Conservation (phyloP, 2,329 filamentous ascomycete genomes). For the Hypomyces perniciosus region DNA sequence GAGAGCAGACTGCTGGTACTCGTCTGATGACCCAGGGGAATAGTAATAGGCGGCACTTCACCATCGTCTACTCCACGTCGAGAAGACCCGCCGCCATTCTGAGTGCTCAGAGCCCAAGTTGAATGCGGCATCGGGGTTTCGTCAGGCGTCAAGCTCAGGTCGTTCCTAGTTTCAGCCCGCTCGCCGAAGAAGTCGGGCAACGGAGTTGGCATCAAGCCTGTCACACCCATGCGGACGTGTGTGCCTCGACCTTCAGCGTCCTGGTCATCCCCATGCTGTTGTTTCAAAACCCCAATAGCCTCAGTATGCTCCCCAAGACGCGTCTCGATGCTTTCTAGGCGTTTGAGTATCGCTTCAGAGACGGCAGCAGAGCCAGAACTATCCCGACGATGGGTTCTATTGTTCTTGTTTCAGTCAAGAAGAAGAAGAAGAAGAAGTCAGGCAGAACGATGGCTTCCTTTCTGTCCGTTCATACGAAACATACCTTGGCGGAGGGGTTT, state of each 20-base stretch:
- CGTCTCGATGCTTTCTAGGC: constrained; percentile 7
- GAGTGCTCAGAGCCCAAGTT: constrained; percentile 9
- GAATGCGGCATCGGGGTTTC: constrained; percentile 8
- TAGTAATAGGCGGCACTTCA: constrained; percentile 13
- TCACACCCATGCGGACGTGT: background rate
- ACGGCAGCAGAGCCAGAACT: background rate
- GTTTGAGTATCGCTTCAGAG: constrained; percentile 5
- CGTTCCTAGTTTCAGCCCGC: background rate
- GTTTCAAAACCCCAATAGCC: background rate
- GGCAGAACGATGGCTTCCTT: no score
- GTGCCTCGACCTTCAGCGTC: background rate
- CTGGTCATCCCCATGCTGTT: background rate
- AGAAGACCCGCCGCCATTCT: background rate
- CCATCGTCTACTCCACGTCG: constrained; percentile 2
- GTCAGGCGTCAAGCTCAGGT: background rate
- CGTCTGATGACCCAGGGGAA: constrained; percentile 17
- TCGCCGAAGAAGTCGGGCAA: constrained; percentile 7
- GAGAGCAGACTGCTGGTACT: constrained; percentile 13
- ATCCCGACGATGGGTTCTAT: background rate
- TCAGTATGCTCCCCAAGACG: constrained; percentile 6
- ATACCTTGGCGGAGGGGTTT: constrained; percentile 1
- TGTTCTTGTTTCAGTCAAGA: background rate
- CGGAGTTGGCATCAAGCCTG: background rate
- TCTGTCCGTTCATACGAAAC: background rate
- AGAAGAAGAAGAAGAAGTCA: background rate